Evolutionary conservation across 1,284 basidiomycete species (phyloP).

Genomic region (Puccinia triticina): DNA sequence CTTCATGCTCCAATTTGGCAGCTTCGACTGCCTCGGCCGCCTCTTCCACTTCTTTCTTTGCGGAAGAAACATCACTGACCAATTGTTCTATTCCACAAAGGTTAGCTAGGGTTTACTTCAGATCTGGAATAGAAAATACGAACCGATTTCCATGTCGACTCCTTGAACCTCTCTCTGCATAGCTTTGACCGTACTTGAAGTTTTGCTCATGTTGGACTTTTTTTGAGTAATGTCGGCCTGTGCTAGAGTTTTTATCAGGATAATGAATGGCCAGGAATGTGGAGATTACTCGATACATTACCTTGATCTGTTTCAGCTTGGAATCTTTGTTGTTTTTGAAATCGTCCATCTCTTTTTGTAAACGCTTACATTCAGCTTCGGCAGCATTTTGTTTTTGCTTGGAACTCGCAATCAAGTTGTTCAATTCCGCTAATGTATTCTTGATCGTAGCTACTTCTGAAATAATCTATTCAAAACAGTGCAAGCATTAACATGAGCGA

Average conservation of each 20-base stretch:
- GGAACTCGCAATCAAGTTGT: constrained; percentile 69
- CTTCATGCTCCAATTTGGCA: constrained; percentile 70
- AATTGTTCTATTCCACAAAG: constrained; percentile 70
- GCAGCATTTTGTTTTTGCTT: constrained; percentile 77
- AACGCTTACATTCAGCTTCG: constrained; percentile 75
- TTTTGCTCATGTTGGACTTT: constrained; percentile 79
- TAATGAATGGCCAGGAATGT: constrained; percentile 8
- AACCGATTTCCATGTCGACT: constrained; percentile 80
- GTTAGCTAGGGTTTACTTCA: not conserved
- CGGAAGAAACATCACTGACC: constrained; percentile 73
- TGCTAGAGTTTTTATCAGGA: not conserved
- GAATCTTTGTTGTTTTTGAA: constrained; percentile 98
- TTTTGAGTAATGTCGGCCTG: constrained; percentile 77
- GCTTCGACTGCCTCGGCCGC: constrained; percentile 68
- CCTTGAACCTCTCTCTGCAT: constrained; percentile 88
- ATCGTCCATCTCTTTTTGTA: constrained; percentile 96
- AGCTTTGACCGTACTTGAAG: constrained; percentile 77
- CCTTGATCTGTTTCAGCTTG: constrained; percentile 92
- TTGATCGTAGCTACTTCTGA: constrained; percentile 77
- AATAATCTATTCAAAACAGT: constrained; percentile 67
- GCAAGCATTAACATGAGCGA: not conserved
- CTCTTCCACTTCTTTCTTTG: constrained; percentile 68
- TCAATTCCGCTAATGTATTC: constrained; percentile 71
- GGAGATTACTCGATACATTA: constrained; percentile 58
- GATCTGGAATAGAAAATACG: constrained; percentile 56